These are phyloP conservation scores for Phyllosticta ampelicida DNA, from an alignment of 2,329 filamentous ascomycete genomes.

Conservation along the genomic window DNA sequence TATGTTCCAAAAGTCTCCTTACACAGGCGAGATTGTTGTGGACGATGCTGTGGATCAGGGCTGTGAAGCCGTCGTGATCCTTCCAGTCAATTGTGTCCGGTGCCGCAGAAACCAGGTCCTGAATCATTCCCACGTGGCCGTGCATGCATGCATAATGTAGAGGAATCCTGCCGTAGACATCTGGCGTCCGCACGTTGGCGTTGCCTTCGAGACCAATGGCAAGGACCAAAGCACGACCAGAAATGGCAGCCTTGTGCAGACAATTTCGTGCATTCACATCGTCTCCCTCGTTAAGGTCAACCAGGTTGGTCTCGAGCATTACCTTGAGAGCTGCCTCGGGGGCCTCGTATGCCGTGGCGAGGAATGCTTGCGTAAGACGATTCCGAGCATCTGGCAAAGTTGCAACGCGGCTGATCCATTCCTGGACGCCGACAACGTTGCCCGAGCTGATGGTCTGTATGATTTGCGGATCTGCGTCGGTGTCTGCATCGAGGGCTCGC, in stretches of 20 bases:
- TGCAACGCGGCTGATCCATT: constrained; percentile 65
- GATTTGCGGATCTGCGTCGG: constrained; percentile 79
- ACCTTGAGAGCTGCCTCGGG: constrained; percentile 64
- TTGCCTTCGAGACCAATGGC: constrained; percentile 61
- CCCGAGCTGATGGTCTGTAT: constrained; percentile 78
- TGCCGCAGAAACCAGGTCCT: constrained; percentile 58
- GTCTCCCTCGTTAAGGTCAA: constrained; percentile 88
- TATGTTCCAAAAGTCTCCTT: constrained; percentile 60
- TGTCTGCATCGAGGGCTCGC: constrained; percentile 54
- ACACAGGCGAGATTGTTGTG: constrained; percentile 76
- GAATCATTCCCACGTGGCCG: constrained; percentile 74
- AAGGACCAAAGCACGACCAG: constrained; percentile 71
- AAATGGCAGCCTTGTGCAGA: constrained; percentile 92
- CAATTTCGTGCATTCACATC: constrained; percentile 97
- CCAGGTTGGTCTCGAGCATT: constrained; percentile 67
- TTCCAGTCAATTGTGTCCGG: constrained; percentile 72
- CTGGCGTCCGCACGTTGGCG: constrained; percentile 68
- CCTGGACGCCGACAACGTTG: constrained; percentile 64
- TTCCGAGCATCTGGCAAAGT: constrained; percentile 54
- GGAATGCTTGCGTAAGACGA: constrained; percentile 77
- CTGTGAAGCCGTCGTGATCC: constrained; percentile 96
- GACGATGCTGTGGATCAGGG: constrained; percentile 88
- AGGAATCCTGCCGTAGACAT: constrained; percentile 89
- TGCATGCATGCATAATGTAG: constrained; percentile 96
- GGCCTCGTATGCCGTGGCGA: constrained; percentile 80